Conservation (phyloP, 345 rosid species). For the Eucalyptus marginata region DNA sequence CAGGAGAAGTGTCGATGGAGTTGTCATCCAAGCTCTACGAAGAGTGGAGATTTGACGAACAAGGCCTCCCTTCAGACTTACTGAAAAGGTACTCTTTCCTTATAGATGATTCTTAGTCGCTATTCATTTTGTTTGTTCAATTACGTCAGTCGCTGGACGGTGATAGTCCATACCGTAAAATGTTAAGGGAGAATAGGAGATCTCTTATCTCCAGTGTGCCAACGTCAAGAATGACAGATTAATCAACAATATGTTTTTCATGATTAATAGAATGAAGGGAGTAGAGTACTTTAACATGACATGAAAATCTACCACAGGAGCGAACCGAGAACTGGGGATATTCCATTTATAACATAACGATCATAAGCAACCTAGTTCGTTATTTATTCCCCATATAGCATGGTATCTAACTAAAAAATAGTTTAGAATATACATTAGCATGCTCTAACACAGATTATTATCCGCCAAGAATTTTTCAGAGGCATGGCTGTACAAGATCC, state of each 20-base stretch:
- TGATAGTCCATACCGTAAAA: neutral
- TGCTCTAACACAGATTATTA: neutral
- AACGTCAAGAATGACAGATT: neutral
- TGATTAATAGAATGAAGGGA: neutral
- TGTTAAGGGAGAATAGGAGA: neutral
- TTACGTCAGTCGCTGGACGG: neutral
- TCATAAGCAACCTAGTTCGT: neutral
- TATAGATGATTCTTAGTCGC: neutral
- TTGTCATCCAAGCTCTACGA: conserved; percentile 45
- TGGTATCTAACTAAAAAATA: neutral
- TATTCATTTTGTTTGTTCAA: neutral
- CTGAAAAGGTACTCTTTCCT: conserved; percentile 22
- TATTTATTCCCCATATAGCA: neutral
- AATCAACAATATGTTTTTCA: neutral
- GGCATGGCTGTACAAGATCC: conserved; percentile 31
- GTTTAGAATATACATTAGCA: neutral
- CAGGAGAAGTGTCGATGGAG: conserved; percentile 36
- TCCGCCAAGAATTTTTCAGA: conserved; percentile 12
- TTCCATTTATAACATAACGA: neutral
- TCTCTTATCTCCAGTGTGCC: neutral
- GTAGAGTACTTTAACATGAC: neutral
- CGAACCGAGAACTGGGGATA: neutral
- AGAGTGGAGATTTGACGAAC: conserved; percentile 57
- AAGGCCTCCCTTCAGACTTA: conserved; percentile 53
- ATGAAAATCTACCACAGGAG: neutral